Percentiles rank a stretch among this genome's conserved stretches.
Evolutionary conservation across 2,329 filamentous ascomycete genomes (phyloP).

Genomic region (Neurospora crassa): DNA sequence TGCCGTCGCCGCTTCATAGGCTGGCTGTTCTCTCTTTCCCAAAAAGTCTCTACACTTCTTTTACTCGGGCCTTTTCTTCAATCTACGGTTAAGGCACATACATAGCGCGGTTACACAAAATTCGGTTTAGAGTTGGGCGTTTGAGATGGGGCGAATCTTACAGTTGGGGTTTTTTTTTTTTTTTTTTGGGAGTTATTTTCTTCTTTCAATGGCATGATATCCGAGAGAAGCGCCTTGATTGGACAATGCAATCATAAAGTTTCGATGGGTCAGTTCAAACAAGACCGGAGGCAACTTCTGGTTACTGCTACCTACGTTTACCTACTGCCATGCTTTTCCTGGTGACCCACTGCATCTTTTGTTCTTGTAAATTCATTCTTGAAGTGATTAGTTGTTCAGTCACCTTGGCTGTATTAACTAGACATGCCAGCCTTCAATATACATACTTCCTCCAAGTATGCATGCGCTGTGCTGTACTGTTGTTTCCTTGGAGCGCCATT

Average conservation of each 20-base stretch:
- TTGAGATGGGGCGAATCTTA: neutral
- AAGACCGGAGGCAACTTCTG: neutral
- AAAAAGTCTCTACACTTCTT: neutral
- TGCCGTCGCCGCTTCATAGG: neutral
- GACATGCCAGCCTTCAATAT: no score
- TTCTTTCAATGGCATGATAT: neutral
- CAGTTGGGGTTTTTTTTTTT: neutral
- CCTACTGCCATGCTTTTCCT: neutral
- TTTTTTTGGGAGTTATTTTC: neutral
- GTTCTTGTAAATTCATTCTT: no score
- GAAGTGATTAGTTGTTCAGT: no score
- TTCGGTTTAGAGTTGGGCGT: neutral
- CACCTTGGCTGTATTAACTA: no score
- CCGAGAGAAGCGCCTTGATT: neutral
- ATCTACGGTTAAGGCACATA: neutral
- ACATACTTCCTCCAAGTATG: no score
- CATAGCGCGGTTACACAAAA: neutral
- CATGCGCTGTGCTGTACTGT: no score
- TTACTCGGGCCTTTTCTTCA: neutral
- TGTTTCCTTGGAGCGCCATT: no score
- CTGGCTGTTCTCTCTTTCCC: neutral
- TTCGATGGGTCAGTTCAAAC: neutral
- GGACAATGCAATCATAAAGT: neutral
- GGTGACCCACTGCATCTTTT: neutral
- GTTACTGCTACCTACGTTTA: neutral